A percentile compares a stretch with the other conserved stretches of the same genome.
Evolutionary conservation across 2,329 filamentous ascomycete genomes (phyloP).

Genomic region (Cladosporium sp.): DNA sequence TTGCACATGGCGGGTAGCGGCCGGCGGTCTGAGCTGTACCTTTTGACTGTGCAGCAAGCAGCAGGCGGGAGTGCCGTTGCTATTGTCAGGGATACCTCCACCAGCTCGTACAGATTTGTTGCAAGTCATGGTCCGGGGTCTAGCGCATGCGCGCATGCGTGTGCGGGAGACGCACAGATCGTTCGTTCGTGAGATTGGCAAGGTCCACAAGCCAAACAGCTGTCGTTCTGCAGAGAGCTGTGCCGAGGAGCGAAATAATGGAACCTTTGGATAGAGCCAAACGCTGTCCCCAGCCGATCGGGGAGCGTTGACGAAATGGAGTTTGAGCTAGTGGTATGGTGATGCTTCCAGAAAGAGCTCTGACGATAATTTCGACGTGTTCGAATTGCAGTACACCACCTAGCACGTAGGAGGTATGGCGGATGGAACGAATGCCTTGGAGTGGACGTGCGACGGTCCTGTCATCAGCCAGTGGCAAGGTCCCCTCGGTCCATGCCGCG

Average conservation of each 20-base stretch:
- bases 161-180: constrained; percentile 8
- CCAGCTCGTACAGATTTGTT: not conserved
- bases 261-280: too few species aligned
- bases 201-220: not conserved
- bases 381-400: too few species aligned
- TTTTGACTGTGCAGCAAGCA: too few species aligned
- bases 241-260: not conserved
- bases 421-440: too few species aligned
- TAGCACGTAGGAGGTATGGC: too few species aligned
- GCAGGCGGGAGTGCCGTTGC: not conserved
- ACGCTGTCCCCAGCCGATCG: too few species aligned
- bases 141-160: not conserved
- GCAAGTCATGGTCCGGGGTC: constrained; percentile 12
- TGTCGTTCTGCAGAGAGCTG: not conserved
- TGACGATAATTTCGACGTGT: too few species aligned
- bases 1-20: constrained; percentile 1
- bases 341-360: too few species aligned
- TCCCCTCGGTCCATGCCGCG: too few species aligned
- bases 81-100: constrained; percentile 8
- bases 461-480: constrained; percentile 6
- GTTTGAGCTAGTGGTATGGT: too few species aligned
- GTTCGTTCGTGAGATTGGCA: constrained; percentile 11
- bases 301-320: too few species aligned
- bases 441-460: not conserved
- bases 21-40: constrained; percentile 1